Conservation (phyloP, 2,329 filamentous ascomycete species). For the Monilinia fructicola region DNA sequence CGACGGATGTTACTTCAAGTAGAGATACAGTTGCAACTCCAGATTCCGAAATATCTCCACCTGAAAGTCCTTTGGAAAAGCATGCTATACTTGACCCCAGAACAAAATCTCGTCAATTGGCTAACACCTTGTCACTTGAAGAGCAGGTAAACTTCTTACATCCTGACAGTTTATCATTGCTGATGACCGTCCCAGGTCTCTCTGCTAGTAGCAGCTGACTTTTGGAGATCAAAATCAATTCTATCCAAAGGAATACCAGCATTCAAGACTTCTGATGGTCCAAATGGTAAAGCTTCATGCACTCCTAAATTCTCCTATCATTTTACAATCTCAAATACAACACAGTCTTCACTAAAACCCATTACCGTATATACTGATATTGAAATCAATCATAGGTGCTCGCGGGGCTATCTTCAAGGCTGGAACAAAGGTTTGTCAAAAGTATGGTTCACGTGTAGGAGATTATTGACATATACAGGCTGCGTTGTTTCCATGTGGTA, state of each 20-base stretch:
- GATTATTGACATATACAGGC: conserved; percentile 49
- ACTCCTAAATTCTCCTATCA: too few species aligned
- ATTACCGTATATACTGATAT: not conserved
- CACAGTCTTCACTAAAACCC: not conserved
- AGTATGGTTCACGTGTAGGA: not conserved
- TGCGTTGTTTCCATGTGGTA: conserved; percentile 75
- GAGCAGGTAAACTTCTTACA: conserved; percentile 37
- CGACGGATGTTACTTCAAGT: conserved; percentile 33
- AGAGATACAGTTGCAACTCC: conserved; percentile 34
- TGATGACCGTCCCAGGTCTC: conserved; percentile 48
- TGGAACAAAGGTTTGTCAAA: conserved; percentile 54
- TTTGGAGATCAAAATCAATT: conserved; percentile 68
- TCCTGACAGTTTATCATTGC: not conserved
- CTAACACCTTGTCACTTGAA: conserved; percentile 38
- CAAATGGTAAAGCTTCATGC: conserved; percentile 51
- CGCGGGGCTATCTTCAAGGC: conserved; percentile 68
- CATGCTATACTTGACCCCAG: conserved; percentile 29
- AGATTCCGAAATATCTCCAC: conserved; percentile 36
- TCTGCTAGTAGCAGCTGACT: conserved; percentile 61
- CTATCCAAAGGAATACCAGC: conserved; percentile 62
- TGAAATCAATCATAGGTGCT: conserved; percentile 41
- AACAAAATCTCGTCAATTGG: conserved; percentile 32
- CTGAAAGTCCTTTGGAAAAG: conserved; percentile 33
- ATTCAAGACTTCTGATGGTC: conserved; percentile 67
- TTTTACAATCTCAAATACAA: not conserved